phyloP scores from a whole-genome alignment of 2,329 filamentous ascomycete species.

The Fusarium sacchari region DNA sequence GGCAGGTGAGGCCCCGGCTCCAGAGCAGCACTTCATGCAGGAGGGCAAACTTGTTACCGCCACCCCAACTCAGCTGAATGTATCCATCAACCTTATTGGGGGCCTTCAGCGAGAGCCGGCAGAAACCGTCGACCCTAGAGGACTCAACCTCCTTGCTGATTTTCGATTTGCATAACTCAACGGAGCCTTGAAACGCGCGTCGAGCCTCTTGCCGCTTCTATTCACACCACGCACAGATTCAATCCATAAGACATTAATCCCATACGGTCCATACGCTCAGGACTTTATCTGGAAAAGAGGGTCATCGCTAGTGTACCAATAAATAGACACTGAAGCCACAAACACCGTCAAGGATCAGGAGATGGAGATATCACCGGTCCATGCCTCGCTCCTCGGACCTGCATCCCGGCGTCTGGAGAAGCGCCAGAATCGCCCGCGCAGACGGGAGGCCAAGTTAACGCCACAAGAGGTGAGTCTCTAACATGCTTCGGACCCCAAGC shows the following conservation, averaged over 20 bases:
- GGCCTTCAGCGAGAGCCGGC: too few relatives aligned
- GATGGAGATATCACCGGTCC: background rate
- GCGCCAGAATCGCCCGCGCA: background rate
- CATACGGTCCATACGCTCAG: background rate
- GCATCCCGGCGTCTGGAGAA: background rate
- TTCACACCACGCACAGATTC: background rate
- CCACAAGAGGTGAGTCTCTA: background rate
- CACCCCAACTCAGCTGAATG: too few relatives aligned
- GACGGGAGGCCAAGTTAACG: background rate
- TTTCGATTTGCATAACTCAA: too few relatives aligned
- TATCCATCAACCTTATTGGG: too few relatives aligned
- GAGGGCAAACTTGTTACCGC: too few relatives aligned
- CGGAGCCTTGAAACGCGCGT: too few relatives aligned
- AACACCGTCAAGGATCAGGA: background rate
- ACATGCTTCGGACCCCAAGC: too few relatives aligned
- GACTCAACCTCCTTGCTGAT: too few relatives aligned
- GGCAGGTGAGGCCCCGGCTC: too few relatives aligned
- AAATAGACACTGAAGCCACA: background rate
- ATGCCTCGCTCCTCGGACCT: fast-evolving
- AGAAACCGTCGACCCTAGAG: too few relatives aligned
- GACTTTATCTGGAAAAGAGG: background rate
- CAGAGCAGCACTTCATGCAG: too few relatives aligned
- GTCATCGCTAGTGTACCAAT: background rate
- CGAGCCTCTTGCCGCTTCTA: too few relatives aligned
- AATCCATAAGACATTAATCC: background rate